Evolutionary conservation across 1,139 yeast species (phyloP), one percentile per base, ranked within the genome.

Genomic region (Cylindricascospora bacillispora): DNA sequence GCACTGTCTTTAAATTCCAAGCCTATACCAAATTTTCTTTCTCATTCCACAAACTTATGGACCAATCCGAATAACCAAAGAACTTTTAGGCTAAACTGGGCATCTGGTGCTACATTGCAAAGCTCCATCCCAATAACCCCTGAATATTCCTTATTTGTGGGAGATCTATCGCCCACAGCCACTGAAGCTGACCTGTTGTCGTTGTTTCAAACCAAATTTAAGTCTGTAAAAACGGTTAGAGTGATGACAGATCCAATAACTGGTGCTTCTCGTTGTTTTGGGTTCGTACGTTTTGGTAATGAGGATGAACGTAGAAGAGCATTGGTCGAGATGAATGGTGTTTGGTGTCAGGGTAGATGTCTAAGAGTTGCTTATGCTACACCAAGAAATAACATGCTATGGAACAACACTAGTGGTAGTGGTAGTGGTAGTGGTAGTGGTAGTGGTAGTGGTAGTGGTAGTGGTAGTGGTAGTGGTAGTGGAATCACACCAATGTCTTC

Each of bases 231-330:
- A 43, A 83, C 86, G 27, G 94, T 81, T 15, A 76, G 85, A 47
- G 81, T 86, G 34, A 83, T 85, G 89, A 62, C 74, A 4, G 95
- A 86, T 51, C 76, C 83, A 3, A 62, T 67, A 14, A 72, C 92
- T 2, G 80, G 79, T 12, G 63, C 67, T 14, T 77, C 94, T 3
- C 72, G 89, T 43, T 93, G 95, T 24, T 83, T 81, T 57, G 97
- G 95, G 1, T 85, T 86, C 56, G 89, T 85, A n/a, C 67, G 93
- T 37, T 83, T 86, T 52, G 60, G 69, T 25, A 68, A 70, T 34
- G 79, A 74, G 41, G 65, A 67, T n/a, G 81, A 78, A 33, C 78
- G 85, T 56, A 73, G 73, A 39, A 63, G 73, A 27, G 93, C 95
- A 0, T 59, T 82, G 24, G 57, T 63, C 16, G 93, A 81, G 47